These are phyloP conservation scores for Cytospora piceicola DNA, from an alignment of 2,329 filamentous ascomycete species.

Conservation along the genomic window DNA sequence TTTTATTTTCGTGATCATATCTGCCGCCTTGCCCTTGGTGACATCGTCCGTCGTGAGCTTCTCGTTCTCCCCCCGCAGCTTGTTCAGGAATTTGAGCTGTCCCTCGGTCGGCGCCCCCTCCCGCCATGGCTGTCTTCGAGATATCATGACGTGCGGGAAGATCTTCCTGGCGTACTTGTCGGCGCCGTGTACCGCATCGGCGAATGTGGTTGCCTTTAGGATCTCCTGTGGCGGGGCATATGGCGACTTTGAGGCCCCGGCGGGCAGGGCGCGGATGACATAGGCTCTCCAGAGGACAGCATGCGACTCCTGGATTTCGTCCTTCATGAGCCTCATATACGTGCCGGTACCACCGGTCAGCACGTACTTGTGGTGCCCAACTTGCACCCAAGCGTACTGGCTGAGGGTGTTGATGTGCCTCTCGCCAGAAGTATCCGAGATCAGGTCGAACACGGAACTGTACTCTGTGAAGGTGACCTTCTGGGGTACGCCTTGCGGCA, in stretches of 20 bases:
- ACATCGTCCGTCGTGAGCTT: constrained; percentile 60
- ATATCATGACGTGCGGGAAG: constrained; percentile 71
- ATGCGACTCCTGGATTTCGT: constrained; percentile 39
- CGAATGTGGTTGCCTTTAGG: constrained; percentile 66
- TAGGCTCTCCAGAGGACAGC: constrained; percentile 47
- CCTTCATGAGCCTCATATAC: constrained; percentile 57
- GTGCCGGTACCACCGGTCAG: constrained; percentile 69
- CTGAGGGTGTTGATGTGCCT: constrained; percentile 78
- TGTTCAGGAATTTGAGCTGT: constrained; percentile 73
- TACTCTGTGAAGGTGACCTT: constrained; percentile 86
- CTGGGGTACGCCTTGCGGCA: constrained; percentile 32
- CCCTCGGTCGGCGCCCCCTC: constrained; percentile 63
- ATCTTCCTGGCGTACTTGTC: constrained; percentile 76
- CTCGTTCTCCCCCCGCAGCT: constrained; percentile 58
- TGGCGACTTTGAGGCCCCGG: constrained; percentile 54
- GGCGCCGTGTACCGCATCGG: constrained; percentile 78
- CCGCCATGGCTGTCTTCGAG: constrained; percentile 71
- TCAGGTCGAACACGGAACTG: constrained; percentile 86
- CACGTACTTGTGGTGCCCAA: constrained; percentile 71
- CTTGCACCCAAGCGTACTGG: constrained; percentile 78
- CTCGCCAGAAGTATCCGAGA: constrained; percentile 80
- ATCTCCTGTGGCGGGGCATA: constrained; percentile 73
- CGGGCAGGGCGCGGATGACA: constrained; percentile 53
- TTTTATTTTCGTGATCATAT: constrained; percentile 92
- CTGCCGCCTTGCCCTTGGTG: constrained; percentile 78